phyloP scores from a whole-genome alignment of 305 asterid genomes.

The Plantago coronopus region DNA sequence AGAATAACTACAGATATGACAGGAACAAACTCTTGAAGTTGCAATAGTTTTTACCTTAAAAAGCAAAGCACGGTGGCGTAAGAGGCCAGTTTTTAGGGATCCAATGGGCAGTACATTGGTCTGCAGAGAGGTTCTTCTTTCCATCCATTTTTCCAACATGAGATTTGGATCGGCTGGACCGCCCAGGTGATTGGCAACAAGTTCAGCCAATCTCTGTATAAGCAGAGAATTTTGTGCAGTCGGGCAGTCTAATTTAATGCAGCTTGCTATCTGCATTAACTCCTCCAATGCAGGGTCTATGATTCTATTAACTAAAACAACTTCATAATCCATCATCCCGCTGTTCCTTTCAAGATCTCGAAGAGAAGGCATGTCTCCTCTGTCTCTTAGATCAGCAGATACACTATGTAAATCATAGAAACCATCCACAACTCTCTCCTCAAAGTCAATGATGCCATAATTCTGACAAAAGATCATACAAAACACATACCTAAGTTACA shows the following conservation, averaged over 20 bases:
- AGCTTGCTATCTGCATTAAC: constrained; percentile 83
- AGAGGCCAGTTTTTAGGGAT: constrained; percentile 80
- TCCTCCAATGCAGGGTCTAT: constrained; percentile 91
- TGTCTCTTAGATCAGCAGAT: constrained; percentile 53
- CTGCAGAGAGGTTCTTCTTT: constrained; percentile 85
- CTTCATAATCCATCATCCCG: constrained; percentile 76
- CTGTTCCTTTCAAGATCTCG: constrained; percentile 68
- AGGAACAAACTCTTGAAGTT: constrained; percentile 13
- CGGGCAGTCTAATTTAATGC: constrained; percentile 72
- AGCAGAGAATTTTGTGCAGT: constrained; percentile 53
- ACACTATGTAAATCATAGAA: constrained; percentile 85
- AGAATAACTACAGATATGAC: neutral
- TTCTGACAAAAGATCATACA: constrained; percentile 39
- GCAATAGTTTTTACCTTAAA: constrained; percentile 59
- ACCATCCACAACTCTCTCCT: constrained; percentile 92
- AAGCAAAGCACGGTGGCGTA: constrained; percentile 97
- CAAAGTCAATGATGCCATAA: constrained; percentile 83
- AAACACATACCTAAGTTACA: constrained; percentile 9
- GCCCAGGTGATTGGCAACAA: constrained; percentile 87
- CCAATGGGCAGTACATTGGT: constrained; percentile 90
- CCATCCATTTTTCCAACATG: constrained; percentile 79
- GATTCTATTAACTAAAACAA: constrained; percentile 70
- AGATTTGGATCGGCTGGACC: constrained; percentile 92
- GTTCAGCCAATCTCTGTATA: constrained; percentile 89
- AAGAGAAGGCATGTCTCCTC: constrained; percentile 95